These are phyloP conservation scores for Penicillium concentricum DNA, from an alignment of 2,329 filamentous ascomycete genomes.

Conservation along the genomic window DNA sequence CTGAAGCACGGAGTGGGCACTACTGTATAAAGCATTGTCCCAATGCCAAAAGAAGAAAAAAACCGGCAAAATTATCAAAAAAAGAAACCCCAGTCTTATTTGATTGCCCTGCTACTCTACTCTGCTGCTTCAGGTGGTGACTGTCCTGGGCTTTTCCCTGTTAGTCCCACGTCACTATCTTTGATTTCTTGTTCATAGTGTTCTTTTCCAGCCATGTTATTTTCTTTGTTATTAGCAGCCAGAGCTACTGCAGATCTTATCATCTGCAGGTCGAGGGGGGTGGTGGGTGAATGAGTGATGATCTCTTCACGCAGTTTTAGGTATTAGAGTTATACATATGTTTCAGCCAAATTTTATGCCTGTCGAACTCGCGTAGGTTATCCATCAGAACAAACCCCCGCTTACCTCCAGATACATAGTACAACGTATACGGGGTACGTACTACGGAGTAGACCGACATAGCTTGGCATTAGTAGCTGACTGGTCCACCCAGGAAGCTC, in stretches of 20 bases:
- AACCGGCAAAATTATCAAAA: slow-evolving; percentile 7
- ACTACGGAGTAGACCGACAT: neutral
- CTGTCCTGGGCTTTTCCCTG: neutral
- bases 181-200: slow-evolving; percentile 24
- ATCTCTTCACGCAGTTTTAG: slow-evolving; percentile 14
- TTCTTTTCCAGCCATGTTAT: slow-evolving; percentile 16
- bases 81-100: slow-evolving; percentile 16
- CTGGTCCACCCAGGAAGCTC: neutral
- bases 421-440: neutral
- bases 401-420: neutral
- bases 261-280: slow-evolving; percentile 13
- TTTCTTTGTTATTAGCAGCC: slow-evolving; percentile 10
- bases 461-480: neutral
- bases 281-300: slow-evolving; percentile 20
- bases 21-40: slow-evolving; percentile 11
- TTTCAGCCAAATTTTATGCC: neutral
- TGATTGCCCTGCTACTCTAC: slow-evolving; percentile 13
- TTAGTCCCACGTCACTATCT: slow-evolving; percentile 1
- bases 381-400: neutral
- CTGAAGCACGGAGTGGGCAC: slow-evolving; percentile 38
- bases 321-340: slow-evolving; percentile 3
- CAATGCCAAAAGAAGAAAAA: slow-evolving; percentile 14
- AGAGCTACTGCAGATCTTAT: slow-evolving; percentile 9
- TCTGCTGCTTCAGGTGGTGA: slow-evolving; percentile 15
- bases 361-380: neutral